A percentile compares a stretch with the other conserved stretches of the same genome.
Conservation (phyloP, 129 eudicot species). For the Arctium lappa region DNA sequence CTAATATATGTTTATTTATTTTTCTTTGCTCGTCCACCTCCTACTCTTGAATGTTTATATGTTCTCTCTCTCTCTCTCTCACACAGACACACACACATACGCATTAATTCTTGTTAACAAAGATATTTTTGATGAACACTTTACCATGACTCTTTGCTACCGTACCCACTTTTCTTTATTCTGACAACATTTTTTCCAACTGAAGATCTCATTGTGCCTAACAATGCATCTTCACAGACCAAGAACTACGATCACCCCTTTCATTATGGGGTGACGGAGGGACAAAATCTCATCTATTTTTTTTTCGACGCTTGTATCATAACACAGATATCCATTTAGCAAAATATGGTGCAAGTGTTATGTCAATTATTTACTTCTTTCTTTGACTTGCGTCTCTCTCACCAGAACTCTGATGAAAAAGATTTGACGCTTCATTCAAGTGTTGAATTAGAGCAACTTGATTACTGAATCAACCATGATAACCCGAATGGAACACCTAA, state of each 20-base stretch:
- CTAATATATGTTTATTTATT: background rate
- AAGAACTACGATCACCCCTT: too few relatives aligned
- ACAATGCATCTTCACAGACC: too few relatives aligned
- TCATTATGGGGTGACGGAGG: too few relatives aligned
- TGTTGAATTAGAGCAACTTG: background rate
- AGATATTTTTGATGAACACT: background rate
- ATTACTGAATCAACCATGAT: background rate
- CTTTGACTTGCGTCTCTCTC: background rate
- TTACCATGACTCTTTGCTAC: constrained; percentile 4
- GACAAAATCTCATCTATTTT: too few relatives aligned
- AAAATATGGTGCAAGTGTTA: too few relatives aligned
- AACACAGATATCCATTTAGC: too few relatives aligned
- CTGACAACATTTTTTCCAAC: background rate
- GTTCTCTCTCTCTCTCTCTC: background rate
- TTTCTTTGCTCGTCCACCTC: background rate
- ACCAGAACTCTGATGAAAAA: background rate
- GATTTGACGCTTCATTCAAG: background rate
- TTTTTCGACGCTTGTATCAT: too few relatives aligned
- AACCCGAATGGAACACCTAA: background rate
- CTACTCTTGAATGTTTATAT: background rate
- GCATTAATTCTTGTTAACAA: background rate
- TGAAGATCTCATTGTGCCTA: background rate
- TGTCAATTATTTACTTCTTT: background rate
- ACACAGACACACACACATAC: background rate
- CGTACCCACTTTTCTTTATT: background rate